phyloP scores from a whole-genome alignment of 2,329 filamentous ascomycete species.

The Alternaria solani region DNA sequence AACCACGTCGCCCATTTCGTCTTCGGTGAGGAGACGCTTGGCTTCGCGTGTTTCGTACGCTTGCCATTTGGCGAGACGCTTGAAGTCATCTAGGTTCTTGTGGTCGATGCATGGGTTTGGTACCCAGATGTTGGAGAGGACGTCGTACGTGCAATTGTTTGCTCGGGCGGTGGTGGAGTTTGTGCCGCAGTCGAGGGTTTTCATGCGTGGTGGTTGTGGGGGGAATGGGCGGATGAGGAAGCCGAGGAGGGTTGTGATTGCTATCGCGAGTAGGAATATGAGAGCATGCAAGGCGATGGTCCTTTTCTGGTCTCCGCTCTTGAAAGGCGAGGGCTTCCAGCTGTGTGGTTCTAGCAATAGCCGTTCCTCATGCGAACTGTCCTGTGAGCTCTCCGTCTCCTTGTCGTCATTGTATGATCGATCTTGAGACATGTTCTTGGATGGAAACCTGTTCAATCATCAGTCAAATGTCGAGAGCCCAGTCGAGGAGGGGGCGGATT shows the following conservation, averaged over 20 bases:
- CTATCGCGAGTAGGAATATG: neutral
- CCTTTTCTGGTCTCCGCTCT: neutral
- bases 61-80: conserved; percentile 1
- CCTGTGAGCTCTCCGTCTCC: neutral
- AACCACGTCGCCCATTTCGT: conserved; percentile 14
- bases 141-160: conserved; percentile 10
- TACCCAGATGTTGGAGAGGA: conserved; percentile 14
- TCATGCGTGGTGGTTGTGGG: neutral
- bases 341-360: neutral
- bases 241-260: neutral
- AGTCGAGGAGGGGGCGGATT: neutral
- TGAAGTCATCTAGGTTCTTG: conserved; percentile 9
- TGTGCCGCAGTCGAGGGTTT: conserved; percentile 10
- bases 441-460: neutral
- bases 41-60: neutral
- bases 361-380: neutral
- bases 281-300: neutral
- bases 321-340: neutral
- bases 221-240: neutral
- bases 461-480: neutral
- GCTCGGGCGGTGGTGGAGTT: conserved; percentile 3
- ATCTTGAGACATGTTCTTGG: neutral
- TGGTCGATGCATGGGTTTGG: conserved; percentile 1
- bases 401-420: neutral
- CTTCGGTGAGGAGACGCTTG: conserved; percentile 7